Conservation (phyloP, 148 eudicot genomes). For the Chenopodium berlandieri region DNA sequence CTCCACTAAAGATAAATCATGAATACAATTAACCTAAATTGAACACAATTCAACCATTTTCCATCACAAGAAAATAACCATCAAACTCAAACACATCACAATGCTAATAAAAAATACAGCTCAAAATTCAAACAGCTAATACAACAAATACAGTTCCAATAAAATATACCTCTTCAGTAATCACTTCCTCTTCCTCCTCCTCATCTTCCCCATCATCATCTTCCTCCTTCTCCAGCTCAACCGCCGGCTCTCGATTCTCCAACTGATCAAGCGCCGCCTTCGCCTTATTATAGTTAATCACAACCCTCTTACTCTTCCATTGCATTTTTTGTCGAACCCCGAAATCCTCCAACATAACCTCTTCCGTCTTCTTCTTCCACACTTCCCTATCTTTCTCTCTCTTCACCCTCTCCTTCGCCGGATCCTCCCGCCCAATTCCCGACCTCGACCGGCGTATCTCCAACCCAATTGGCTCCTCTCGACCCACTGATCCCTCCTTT, state of each 20-base stretch:
- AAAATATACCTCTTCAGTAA: constrained; percentile 76
- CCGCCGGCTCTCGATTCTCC: constrained; percentile 70
- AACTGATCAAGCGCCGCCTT: constrained; percentile 67
- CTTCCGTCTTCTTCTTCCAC: constrained; percentile 44
- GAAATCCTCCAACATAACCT: constrained; percentile 59
- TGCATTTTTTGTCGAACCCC: constrained; percentile 59
- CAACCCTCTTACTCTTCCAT: constrained; percentile 58
- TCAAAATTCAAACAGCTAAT: neutral
- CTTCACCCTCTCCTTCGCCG: constrained; percentile 61
- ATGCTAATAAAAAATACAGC: neutral
- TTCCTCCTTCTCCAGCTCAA: constrained; percentile 39
- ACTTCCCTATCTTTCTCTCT: constrained; percentile 45
- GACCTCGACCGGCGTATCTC: constrained; percentile 73
- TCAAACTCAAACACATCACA: neutral
- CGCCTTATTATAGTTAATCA: constrained; percentile 57
- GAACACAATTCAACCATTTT: neutral
- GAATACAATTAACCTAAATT: neutral
- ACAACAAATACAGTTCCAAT: neutral
- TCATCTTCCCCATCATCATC: constrained; percentile 34
- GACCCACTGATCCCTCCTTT: constrained; percentile 60
- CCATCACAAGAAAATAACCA: neutral
- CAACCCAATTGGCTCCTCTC: constrained; percentile 64
- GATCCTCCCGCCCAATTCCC: constrained; percentile 82
- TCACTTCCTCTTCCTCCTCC: constrained; percentile 58
- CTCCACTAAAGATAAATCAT: neutral